Base-by-base conservation (phyloP, 2,329 filamentous ascomycete species). In the Penicillium sp. region DNA sequence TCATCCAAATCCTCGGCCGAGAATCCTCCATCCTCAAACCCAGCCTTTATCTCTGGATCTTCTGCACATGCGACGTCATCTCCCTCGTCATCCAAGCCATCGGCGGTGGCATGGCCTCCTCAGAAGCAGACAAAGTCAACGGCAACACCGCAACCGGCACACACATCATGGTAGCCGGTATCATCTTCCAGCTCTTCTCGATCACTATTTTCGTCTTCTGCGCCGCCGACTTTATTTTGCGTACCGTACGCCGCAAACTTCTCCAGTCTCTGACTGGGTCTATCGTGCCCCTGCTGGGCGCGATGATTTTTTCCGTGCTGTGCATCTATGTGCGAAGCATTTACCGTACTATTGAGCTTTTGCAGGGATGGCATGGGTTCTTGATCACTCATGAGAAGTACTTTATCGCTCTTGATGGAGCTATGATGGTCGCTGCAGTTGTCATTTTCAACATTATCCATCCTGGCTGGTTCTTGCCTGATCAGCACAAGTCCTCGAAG, bases 161-260 rank as follows among this genome's bases (percentile, higher is more conserved):
- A 43, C 68, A 83, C 66, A 74, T 83, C 58, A 80, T 83, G 70
- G 78, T 84, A 48, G 81, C 81, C 1, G 86, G 86, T 14, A 82
- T 88, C 22, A 76, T 82, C n/a, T 80, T 87, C 58, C 86, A 88
- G 66, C 82, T 88, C 43, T 77, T 79, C 58, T 82, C 83, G 5
- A 81, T 88, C 58, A 77, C 81, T 35, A 60, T 83, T 58, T 88
- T 88, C 71, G 80, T 80, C 48, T 61, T 70, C 65, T 74, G 82
- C 42, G 80, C 85, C 3, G 73, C 64, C 4, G 75, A 78, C 52
- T 86, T 85, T 66, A 70, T 85, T 25, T 70, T 73, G 6, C 76
- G 80, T 11, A 70, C 74, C 3, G 33, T 71, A 49, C 68, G 69
- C 11, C 59, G 60, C n/a, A 63, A 46, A 3, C 64, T 76, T 0